A percentile compares a stretch with the other conserved stretches of the same genome.
phyloP scores from a whole-genome alignment of 306 rosid species.

The Nissolia schottii region DNA sequence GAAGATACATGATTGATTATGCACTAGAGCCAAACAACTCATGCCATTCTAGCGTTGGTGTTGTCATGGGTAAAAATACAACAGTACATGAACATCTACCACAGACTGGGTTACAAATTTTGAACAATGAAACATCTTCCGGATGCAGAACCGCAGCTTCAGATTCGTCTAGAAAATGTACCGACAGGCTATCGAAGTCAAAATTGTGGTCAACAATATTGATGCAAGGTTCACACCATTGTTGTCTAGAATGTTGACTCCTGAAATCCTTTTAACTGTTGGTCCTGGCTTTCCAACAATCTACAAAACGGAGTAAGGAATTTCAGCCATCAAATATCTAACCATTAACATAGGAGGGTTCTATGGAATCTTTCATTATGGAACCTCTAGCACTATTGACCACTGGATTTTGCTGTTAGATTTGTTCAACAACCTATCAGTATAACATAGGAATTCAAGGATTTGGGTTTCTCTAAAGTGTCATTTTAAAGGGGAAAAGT shows the following conservation, averaged over 20 bases:
- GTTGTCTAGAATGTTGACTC: constrained; percentile 73
- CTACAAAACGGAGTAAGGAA: constrained; percentile 35
- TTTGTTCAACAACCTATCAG: not conserved
- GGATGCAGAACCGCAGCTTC: not conserved
- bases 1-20: not conserved
- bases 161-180: constrained; percentile 44
- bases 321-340: constrained; percentile 6
- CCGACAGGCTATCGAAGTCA: constrained; percentile 55
- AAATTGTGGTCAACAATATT: constrained; percentile 56
- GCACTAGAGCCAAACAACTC: not conserved
- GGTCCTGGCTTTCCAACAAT: constrained; percentile 93
- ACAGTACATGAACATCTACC: constrained; percentile 12
- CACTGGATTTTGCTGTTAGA: constrained; percentile 7
- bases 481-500: not conserved
- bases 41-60: not conserved
- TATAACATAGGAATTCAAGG: not conserved
- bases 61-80: constrained; percentile 2
- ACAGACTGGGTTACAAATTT: constrained; percentile 7
- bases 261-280: constrained; percentile 71
- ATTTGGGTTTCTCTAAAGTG: not conserved
- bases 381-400: not conserved
- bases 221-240: constrained; percentile 83
- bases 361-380: not conserved
- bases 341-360: not conserved
- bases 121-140: not conserved